Conservation (phyloP, 805 yeast genomes). For the Cyberlindnera petersonii region DNA sequence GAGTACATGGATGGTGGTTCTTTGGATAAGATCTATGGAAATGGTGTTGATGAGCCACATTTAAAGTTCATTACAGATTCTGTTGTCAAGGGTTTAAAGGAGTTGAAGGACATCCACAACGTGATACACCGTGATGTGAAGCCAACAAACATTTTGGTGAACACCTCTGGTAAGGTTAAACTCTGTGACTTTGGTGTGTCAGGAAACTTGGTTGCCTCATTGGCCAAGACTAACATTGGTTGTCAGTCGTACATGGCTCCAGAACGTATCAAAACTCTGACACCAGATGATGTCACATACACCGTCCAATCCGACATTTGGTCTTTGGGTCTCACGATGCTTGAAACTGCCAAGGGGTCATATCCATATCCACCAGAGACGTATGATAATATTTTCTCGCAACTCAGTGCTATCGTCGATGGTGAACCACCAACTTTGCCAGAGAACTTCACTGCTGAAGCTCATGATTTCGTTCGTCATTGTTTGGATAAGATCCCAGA, state of each 20-base stretch:
- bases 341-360: constrained; percentile 85
- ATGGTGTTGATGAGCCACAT: constrained; percentile 72
- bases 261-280: constrained; percentile 76
- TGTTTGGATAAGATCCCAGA: constrained; percentile 80
- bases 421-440: constrained; percentile 88
- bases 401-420: constrained; percentile 93
- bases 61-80: constrained; percentile 76
- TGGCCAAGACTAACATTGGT: constrained; percentile 94
- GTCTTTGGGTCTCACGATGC: constrained; percentile 83
- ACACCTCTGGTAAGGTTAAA: constrained; percentile 80
- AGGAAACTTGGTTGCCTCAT: constrained; percentile 90
- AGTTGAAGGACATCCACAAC: constrained; percentile 83
- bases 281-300: constrained; percentile 75
- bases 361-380: constrained; percentile 98
- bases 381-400: constrained; percentile 84
- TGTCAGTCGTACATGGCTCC: constrained; percentile 99
- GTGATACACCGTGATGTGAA: constrained; percentile 96
- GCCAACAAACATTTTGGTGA: constrained; percentile 88
- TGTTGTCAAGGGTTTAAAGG: constrained; percentile 76
- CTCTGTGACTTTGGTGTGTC: constrained; percentile 95
- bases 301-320: constrained; percentile 94
- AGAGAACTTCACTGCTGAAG: constrained; percentile 62
- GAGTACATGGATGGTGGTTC: constrained; percentile 98
- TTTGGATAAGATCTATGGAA: constrained; percentile 76
- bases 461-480: constrained; percentile 72